Base-by-base conservation (phyloP, 352 stramenopile genomes). In the Nannochloropsis limnetica region DNA sequence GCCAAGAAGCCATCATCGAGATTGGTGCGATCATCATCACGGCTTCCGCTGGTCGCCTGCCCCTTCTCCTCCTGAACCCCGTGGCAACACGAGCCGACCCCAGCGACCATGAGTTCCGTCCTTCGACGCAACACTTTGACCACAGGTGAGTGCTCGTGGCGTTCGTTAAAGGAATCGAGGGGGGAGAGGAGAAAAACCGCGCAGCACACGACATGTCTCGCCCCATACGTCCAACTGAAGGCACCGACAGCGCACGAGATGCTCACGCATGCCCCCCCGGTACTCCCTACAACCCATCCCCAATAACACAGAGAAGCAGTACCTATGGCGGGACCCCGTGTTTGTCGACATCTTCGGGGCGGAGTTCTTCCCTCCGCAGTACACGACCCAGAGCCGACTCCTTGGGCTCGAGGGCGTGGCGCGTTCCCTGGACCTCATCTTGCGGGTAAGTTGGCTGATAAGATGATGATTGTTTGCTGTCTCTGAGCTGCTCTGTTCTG, bases 241-340 rank as follows among this genome's bases (percentile, higher is more conserved):
- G 8, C 37, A 49, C 37, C 2, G 37, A 49, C 37, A 49, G 37
- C 37, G 17, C 2, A 49, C 8, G 37, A 49, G 37, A 17, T 14
- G 37, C 37, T 49, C 37, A 49, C 2, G 37, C 37, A 49, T 49
- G 37, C 1, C 37, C 4, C n/a, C n/a, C n/a, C n/a, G n/a, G 2
- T 3, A 49, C 37, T 6, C 37, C 37, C 37, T 49, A 14, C 11
- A 49, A 49, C 11, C 17, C 37, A 49, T 49, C 8, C 8, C 4
- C 37, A 49, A 74, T 28, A 74, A 68, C 20, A 31, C 11, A 74
- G 61, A 74, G 25, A 74, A 74, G 61, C 61, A 74, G 8, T 74
- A 74, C n/a, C 20, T 74, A 74, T 74, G 61, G 61, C 61, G 61
- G n/a, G 61, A 74, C 61, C 61, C 61, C n/a, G 61, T 74, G 1